These are phyloP conservation scores for Acanthochlamys bracteata DNA, from an alignment of 106 monocot genomes.

Conservation along the genomic window DNA sequence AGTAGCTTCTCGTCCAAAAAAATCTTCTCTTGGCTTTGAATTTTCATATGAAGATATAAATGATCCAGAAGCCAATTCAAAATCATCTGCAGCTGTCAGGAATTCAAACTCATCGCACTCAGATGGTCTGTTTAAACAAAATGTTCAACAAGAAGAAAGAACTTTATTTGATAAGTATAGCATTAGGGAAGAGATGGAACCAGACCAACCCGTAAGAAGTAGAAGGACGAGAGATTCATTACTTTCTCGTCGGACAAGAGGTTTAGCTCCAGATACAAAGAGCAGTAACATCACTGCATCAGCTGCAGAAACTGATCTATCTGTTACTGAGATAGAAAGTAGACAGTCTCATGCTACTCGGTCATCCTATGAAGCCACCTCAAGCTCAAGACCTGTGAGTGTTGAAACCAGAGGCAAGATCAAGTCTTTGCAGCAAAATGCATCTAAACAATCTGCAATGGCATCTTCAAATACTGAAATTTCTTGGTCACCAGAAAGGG, in stretches of 20 bases:
- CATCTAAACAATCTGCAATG: slow-evolving; percentile 11
- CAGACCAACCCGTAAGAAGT: background rate
- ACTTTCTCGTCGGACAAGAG: slow-evolving; percentile 38
- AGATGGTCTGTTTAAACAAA: background rate
- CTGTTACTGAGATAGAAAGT: background rate
- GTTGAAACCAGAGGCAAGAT: slow-evolving; percentile 1
- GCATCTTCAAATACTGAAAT: slow-evolving; percentile 1
- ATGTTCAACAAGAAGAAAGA: background rate
- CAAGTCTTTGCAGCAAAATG: slow-evolving; percentile 3
- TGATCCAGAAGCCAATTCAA: background rate
- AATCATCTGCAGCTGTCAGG: slow-evolving; percentile 1
- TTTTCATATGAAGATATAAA: background rate
- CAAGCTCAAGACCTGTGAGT: background rate
- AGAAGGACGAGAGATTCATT: slow-evolving; percentile 16
- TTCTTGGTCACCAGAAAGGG: slow-evolving; percentile 6
- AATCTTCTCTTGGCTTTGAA: slow-evolving; percentile 2
- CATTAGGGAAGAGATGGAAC: slow-evolving; percentile 6
- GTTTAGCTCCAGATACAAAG: slow-evolving; percentile 15
- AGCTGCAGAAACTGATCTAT: background rate
- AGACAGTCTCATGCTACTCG: background rate
- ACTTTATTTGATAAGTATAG: slow-evolving; percentile 16
- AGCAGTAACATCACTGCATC: background rate
- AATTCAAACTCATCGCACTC: slow-evolving; percentile 6
- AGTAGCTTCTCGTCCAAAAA: slow-evolving; percentile 1
- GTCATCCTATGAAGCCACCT: background rate